phyloP scores from a whole-genome alignment of 345 rosid species.

The Heritiera fomes region DNA sequence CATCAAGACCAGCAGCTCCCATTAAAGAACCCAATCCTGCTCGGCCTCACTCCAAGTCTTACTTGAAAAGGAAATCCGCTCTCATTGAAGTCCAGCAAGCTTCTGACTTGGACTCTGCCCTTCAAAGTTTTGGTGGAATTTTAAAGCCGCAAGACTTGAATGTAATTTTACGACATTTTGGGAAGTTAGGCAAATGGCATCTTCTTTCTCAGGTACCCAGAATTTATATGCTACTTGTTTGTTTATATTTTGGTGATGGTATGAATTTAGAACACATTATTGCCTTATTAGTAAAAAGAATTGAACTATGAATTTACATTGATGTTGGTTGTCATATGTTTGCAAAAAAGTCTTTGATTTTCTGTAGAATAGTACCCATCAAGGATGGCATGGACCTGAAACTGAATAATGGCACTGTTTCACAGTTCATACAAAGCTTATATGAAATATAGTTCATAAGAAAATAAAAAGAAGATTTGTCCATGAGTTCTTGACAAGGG shows the following conservation, averaged over 20 bases:
- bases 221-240: constrained; percentile 3
- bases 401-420: neutral
- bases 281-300: neutral
- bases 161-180: constrained; percentile 68
- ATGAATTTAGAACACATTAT: neutral
- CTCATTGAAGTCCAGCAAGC: constrained; percentile 60
- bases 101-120: constrained; percentile 54
- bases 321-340: neutral
- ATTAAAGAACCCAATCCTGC: constrained; percentile 26
- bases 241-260: neutral
- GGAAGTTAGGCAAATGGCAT: constrained; percentile 58
- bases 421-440: neutral
- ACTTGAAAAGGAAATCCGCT: constrained; percentile 66
- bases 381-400: neutral
- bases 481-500: too few species aligned
- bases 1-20: constrained; percentile 19
- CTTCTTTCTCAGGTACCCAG: constrained; percentile 66
- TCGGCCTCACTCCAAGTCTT: constrained; percentile 53
- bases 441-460: neutral
- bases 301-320: neutral
- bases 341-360: neutral
- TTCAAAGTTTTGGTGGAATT: constrained; percentile 53
- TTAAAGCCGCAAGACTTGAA: constrained; percentile 86
- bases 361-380: neutral
- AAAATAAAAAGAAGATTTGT: neutral